Percentiles rank a stretch among this genome's conserved stretches.
phyloP scores from a whole-genome alignment of 139 green algal species.

The Picochlorum sp. region DNA sequence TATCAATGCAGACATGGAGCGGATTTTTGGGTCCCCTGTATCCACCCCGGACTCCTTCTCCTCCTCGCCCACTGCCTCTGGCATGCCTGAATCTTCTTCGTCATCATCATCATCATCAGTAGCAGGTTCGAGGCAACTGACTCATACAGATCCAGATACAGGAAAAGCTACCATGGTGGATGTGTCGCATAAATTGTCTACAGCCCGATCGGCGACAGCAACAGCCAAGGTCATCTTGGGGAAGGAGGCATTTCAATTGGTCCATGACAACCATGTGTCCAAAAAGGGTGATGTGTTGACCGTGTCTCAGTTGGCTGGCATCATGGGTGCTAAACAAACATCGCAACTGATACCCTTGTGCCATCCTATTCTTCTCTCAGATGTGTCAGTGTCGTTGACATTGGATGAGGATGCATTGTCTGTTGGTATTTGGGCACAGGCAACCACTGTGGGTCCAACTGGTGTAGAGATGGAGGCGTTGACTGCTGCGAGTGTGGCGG shows the following conservation, averaged over 20 bases:
- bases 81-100: not conserved
- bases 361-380: conserved; percentile 64
- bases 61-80: no score
- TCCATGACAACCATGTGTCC: conserved; percentile 52
- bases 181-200: conserved; percentile 55
- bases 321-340: conserved; percentile 87
- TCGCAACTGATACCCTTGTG: conserved; percentile 79
- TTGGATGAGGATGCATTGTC: conserved; percentile 33
- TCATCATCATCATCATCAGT: not conserved
- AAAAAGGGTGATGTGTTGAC: conserved; percentile 86
- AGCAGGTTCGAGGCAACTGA: conserved; percentile 18
- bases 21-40: not conserved
- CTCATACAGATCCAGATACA: conserved; percentile 31
- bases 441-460: conserved; percentile 48
- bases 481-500: conserved; percentile 68
- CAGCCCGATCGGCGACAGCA: conserved; percentile 48
- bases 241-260: conserved; percentile 42
- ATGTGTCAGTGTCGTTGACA: conserved; percentile 57
- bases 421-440: conserved; percentile 50
- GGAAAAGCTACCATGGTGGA: conserved; percentile 78
- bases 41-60: not conserved
- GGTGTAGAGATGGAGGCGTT: conserved; percentile 99
- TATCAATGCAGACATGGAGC: not conserved
- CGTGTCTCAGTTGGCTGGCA: conserved; percentile 76
- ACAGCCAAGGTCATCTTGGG: conserved; percentile 62